Evolutionary conservation across 2,329 filamentous ascomycete genomes (phyloP), one percentile per base, ranked within the genome.

Genomic region (Fusarium falciforme): DNA sequence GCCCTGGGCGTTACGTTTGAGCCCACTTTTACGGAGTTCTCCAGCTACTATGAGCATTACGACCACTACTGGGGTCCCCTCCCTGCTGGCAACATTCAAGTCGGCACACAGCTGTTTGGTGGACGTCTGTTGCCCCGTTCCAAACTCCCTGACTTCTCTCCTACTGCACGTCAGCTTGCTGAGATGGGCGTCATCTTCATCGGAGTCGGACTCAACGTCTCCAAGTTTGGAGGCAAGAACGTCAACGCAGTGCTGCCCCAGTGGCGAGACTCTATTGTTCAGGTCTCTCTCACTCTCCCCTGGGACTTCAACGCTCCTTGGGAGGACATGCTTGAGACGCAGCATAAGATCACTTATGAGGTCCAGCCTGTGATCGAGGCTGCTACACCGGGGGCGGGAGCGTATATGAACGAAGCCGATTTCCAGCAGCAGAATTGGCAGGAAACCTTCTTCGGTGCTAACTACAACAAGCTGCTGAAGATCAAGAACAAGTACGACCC

Each of bases 401-500:
- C 83, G 2, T 88, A 89, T 72, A 81, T 87, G 80, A 89, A 88
- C 68, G 88, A 90, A 79, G 87, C 84, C 1, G 83, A 88, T 74
- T 85, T 86, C 59, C 79, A 80, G 35, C 81, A 87, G 70, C 79
- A 77, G 0, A 67, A 84, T 36, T 88, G 82, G 78, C 80, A 87
- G 76, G 36, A 82, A 12, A 79, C 74, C 2, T 88, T 88, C 72
- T 89, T 84, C 66, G 87, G 87, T 0, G 60, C 11, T 2, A 87
- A 87, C 64, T 89, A 89, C 58, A 70, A 75, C 0, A 74, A 67
- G 11, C 72, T 89, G 16, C 20, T 57, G 27, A 2, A 81, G 38
- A 44, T 90, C 40, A 91, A 91, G 82, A 76, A 82, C 33, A 85
- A 83, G 74, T 89, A 86, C 67, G 89, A 90, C 74, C 82, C 85